These are phyloP conservation scores for Cladosporium halotolerans DNA, from an alignment of 2,329 filamentous ascomycete species.

Conservation along the genomic window DNA sequence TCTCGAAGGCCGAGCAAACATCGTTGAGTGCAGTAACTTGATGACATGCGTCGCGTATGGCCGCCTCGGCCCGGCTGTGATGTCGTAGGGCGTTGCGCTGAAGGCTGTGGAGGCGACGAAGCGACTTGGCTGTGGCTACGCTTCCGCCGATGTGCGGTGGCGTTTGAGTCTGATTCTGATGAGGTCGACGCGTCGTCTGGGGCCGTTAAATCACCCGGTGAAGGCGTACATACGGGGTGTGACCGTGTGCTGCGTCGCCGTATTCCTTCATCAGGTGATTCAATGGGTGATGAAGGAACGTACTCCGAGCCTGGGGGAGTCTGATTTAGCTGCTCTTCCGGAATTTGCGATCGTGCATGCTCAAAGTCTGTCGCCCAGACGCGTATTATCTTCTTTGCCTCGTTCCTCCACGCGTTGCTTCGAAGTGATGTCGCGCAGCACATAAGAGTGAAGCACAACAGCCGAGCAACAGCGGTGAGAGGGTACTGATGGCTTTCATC, in stretches of 20 bases:
- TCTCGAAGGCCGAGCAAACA: no score
- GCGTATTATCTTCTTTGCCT: background rate
- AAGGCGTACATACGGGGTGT: background rate
- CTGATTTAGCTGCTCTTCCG: slow-evolving; percentile 6
- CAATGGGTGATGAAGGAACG: background rate
- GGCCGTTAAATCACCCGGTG: background rate
- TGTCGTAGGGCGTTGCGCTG: no score
- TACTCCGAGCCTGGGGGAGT: slow-evolving; percentile 7
- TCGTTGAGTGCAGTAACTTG: no score
- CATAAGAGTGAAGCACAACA: slow-evolving; percentile 4
- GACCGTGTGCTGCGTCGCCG: background rate
- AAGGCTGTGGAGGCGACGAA: slow-evolving; percentile 4
- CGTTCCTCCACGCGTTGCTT: slow-evolving; percentile 10
- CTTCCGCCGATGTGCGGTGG: background rate
- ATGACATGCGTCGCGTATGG: no score
- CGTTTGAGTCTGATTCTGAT: background rate
- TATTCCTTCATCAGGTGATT: background rate
- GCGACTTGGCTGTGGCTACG: slow-evolving; percentile 2
- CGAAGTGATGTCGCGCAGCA: slow-evolving; percentile 6
- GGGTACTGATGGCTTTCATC: slow-evolving; percentile 8
- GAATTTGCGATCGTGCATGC: slow-evolving; percentile 6
- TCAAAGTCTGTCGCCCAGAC: slow-evolving; percentile 9
- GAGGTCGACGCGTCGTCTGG: background rate
- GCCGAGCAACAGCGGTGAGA: slow-evolving; percentile 1
- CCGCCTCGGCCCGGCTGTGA: no score